Evolutionary conservation across 2,329 filamentous ascomycete genomes (phyloP).

Genomic region (Sarocladium strictum): DNA sequence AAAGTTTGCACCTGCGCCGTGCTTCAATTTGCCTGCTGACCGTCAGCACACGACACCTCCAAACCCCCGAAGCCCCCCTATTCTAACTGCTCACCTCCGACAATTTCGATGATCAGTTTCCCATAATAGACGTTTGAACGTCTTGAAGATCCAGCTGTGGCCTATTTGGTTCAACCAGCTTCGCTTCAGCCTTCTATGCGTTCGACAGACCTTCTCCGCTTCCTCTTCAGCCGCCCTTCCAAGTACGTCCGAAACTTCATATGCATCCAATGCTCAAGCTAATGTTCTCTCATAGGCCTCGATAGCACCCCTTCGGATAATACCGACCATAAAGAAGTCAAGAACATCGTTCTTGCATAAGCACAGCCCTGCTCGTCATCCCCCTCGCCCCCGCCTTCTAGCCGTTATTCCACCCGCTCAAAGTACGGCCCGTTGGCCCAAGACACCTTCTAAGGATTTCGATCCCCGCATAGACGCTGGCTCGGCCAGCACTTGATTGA

Average conservation of each 20-base stretch:
- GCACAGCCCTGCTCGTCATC: neutral
- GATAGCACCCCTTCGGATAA: constrained; percentile 47
- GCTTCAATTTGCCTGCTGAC: neutral
- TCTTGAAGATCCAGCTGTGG: neutral
- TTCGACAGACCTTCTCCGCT: constrained; percentile 83
- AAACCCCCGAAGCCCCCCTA: neutral
- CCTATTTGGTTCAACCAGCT: neutral
- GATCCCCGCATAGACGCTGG: constrained; percentile 8
- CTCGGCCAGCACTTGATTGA: constrained; percentile 4
- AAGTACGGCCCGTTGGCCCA: neutral
- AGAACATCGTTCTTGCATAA: neutral
- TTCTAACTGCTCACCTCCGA: neutral
- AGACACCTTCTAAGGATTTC: constrained; percentile 16
- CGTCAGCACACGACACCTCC: constrained; percentile 4
- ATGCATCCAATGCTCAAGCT: constrained; percentile 6
- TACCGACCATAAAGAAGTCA: neutral
- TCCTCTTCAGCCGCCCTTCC: constrained; percentile 81
- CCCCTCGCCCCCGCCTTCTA: constrained; percentile 9
- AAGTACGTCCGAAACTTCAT: constrained; percentile 58
- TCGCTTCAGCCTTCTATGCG: constrained; percentile 65
- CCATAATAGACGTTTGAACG: constrained; percentile 1
- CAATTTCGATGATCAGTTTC: constrained; percentile 4
- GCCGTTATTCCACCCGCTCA: constrained; percentile 9
- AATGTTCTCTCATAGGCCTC: constrained; percentile 39
- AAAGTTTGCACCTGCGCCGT: neutral